Base-by-base conservation (phyloP, 2,329 filamentous ascomycete species). In the Epichloe sibirici region DNA sequence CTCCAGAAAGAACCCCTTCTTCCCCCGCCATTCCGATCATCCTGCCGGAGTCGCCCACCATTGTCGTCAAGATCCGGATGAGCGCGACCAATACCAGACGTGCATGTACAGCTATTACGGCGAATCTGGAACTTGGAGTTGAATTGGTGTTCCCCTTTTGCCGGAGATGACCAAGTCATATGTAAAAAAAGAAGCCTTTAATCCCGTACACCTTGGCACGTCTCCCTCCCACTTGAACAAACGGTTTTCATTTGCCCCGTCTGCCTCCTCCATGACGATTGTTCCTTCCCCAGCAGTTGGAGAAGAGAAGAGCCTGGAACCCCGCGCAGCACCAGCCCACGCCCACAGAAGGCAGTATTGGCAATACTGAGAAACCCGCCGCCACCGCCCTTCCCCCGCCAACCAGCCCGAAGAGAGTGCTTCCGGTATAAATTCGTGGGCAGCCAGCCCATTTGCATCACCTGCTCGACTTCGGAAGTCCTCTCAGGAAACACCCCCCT, bases 351-450 rank as follows among this genome's bases (percentile, higher is more conserved):
- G 43, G 35, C 28, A 31, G 9, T 3, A 31, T 31, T 1, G 1
- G 37, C 17, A 21, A 21, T 21, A 21, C 2, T 21, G 17, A 21
- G 17, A 21, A 21, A 2, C 17, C 17, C 17, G 17, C 17, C 17
- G 17, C 37, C 37, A 1, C 38, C 39, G 17, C 45, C 47, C 48
- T 23, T 47, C 40, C 17, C 42, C 51, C 53, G 39, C 57, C 57
- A 60, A 58, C 57, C 53, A 50, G 35, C 21, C 56, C 55, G 56
- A 52, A 55, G 58, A 21, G 57, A 52, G 23, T 56, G 56, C 57
- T 66, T 67, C 65, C 65, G 65, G 58, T 60, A 65, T 66, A 64
- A 66, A 61, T 60, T 67, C 65, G 65, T 67, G 65, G 42, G 43
- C 42, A 50, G 44, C 51, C 49, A 49, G 48, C 17, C 17, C 17